Conservation (phyloP, 108 stramenopile genomes). For the Cyclotella baltica region DNA sequence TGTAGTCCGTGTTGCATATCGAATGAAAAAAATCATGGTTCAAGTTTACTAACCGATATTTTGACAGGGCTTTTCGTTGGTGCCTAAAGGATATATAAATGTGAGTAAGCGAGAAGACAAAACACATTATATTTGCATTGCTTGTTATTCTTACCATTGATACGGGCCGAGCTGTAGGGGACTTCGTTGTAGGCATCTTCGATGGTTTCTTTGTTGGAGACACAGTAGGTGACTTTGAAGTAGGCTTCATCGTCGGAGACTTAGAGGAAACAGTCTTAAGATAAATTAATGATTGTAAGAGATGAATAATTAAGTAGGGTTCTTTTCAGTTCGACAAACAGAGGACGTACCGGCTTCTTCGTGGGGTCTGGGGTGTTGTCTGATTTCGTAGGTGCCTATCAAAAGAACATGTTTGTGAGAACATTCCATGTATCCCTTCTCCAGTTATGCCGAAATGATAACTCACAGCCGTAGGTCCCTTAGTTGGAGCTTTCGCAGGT, state of each 20-base stretch:
- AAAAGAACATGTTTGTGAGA: neutral
- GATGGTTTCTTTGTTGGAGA: slow-evolving; percentile 4
- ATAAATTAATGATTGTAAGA: too few relatives aligned
- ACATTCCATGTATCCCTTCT: neutral
- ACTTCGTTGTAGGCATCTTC: neutral
- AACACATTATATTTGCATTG: too few relatives aligned
- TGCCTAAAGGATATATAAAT: neutral
- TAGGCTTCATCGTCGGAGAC: too few relatives aligned
- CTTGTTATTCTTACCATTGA: neutral
- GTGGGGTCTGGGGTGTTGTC: neutral
- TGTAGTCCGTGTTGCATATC: neutral
- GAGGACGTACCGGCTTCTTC: slow-evolving; percentile 1
- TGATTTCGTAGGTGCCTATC: neutral
- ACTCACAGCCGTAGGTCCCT: too few relatives aligned
- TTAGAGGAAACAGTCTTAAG: too few relatives aligned
- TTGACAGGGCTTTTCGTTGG: neutral
- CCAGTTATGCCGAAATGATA: neutral
- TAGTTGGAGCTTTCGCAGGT: neutral
- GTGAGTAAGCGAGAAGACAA: neutral
- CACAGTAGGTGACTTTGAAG: too few relatives aligned
- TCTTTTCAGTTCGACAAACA: neutral
- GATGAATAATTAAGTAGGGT: neutral
- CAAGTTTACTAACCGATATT: neutral
- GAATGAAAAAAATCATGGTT: neutral
- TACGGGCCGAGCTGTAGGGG: neutral